phyloP scores from a whole-genome alignment of 2,329 filamentous ascomycete genomes.

The Plectosphaerella sp. region DNA sequence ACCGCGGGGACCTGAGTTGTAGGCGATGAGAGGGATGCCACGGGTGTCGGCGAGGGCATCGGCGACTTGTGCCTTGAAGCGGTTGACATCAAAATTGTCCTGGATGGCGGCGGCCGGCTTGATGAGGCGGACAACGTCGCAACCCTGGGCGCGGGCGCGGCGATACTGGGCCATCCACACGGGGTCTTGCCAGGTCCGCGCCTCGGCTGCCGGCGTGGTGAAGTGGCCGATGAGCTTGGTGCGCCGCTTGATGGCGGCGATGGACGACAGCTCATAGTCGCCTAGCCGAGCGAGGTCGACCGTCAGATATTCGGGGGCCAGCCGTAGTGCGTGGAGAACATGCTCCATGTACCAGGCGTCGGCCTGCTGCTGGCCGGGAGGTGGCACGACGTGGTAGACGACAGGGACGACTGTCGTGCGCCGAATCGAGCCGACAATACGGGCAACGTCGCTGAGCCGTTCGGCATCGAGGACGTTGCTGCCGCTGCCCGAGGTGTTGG shows the following conservation, averaged over 20 bases:
- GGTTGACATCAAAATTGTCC: slow-evolving; percentile 59
- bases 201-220: slow-evolving; percentile 30
- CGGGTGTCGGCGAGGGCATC: slow-evolving; percentile 28
- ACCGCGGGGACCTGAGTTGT: slow-evolving; percentile 60
- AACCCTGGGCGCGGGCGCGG: slow-evolving; percentile 52
- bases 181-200: slow-evolving; percentile 50
- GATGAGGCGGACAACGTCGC: slow-evolving; percentile 58
- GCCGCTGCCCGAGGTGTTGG: background rate
- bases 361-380: slow-evolving; percentile 18
- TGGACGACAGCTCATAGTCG: slow-evolving; percentile 41
- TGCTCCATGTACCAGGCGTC: slow-evolving; percentile 47
- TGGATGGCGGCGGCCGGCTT: slow-evolving; percentile 51
- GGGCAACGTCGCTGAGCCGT: slow-evolving; percentile 48
- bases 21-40: slow-evolving; percentile 53
- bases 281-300: slow-evolving; percentile 54
- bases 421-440: slow-evolving; percentile 54
- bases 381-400: slow-evolving; percentile 45
- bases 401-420: slow-evolving; percentile 58
- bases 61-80: slow-evolving; percentile 46
- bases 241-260: slow-evolving; percentile 46
- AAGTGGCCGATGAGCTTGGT: slow-evolving; percentile 60
- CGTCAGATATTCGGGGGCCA: slow-evolving; percentile 59
- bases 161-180: slow-evolving; percentile 54
- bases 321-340: slow-evolving; percentile 53
- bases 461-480: slow-evolving; percentile 14